These are phyloP conservation scores for Alnus glutinosa DNA, from an alignment of 306 rosid species.

Conservation along the genomic window DNA sequence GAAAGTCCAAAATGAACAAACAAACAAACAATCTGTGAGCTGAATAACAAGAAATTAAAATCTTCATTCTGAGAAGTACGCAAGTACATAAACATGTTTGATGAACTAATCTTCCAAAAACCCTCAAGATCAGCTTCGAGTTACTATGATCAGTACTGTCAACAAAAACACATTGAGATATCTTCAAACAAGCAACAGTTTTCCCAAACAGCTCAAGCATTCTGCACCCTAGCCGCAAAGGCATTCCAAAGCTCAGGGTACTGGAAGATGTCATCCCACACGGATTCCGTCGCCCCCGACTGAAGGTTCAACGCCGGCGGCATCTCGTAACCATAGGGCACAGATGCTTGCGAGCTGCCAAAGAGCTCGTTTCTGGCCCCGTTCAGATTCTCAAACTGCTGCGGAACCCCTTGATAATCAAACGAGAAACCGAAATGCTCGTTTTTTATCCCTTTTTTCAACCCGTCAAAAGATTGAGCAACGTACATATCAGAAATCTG, in stretches of 20 bases:
- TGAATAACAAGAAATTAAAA: not conserved
- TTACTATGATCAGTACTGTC: not conserved
- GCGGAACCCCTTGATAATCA: constrained; percentile 37
- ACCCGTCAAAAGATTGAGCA: not conserved
- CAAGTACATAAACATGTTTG: not conserved
- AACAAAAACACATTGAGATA: not conserved
- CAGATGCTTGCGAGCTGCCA: not conserved
- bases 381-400: constrained; percentile 29
- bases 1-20: not conserved
- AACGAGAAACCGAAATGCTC: constrained; percentile 27
- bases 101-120: not conserved
- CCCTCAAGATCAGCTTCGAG: not conserved
- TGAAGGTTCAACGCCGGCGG: constrained; percentile 25
- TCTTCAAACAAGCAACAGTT: not conserved
- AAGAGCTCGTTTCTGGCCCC: constrained; percentile 12
- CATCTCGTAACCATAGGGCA: constrained; percentile 36
- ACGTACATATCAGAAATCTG: constrained; percentile 15
- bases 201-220: constrained; percentile 39
- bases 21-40: not conserved
- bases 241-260: constrained; percentile 52
- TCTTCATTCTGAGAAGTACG: not conserved
- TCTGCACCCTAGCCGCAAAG: constrained; percentile 52
- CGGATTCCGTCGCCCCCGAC: constrained; percentile 26
- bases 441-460: constrained; percentile 16
- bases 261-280: constrained; percentile 48